These are phyloP conservation scores for Gypsophila paniculata DNA, from an alignment of 179 eudicot genomes.

Conservation along the genomic window DNA sequence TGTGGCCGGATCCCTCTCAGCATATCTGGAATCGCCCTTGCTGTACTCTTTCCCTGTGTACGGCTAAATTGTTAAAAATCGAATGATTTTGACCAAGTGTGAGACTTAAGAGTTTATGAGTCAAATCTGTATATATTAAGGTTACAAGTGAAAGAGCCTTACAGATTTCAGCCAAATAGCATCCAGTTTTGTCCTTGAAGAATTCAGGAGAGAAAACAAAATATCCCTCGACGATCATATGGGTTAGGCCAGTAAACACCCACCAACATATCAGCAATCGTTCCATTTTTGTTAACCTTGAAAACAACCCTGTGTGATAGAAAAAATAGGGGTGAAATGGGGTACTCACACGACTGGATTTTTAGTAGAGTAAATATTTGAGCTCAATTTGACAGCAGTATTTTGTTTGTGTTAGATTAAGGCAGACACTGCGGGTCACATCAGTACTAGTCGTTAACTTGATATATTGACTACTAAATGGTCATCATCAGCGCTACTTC, in stretches of 20 bases:
- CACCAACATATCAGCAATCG: slow-evolving; percentile 90
- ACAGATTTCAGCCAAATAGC: slow-evolving; percentile 88
- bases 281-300: slow-evolving; percentile 50
- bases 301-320: slow-evolving; percentile 39
- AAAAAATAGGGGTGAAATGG: not conserved
- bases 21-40: slow-evolving; percentile 94
- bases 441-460: not conserved
- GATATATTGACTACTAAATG: not conserved
- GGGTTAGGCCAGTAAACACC: slow-evolving; percentile 77
- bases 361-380: not conserved
- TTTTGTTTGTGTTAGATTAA: not conserved
- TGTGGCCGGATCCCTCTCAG: slow-evolving; percentile 56
- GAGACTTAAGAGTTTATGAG: not conserved
- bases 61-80: slow-evolving; percentile 3
- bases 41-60: slow-evolving; percentile 87
- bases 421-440: not conserved
- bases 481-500: not conserved
- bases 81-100: not conserved
- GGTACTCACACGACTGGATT: not conserved
- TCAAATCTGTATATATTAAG: not conserved
- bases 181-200: slow-evolving; percentile 54
- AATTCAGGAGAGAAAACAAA: slow-evolving; percentile 83
- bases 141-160: slow-evolving; percentile 28
- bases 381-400: not conserved
- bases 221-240: slow-evolving; percentile 77